phyloP scores from a whole-genome alignment of 2,329 filamentous ascomycete genomes.

The Fusarium sp. region DNA sequence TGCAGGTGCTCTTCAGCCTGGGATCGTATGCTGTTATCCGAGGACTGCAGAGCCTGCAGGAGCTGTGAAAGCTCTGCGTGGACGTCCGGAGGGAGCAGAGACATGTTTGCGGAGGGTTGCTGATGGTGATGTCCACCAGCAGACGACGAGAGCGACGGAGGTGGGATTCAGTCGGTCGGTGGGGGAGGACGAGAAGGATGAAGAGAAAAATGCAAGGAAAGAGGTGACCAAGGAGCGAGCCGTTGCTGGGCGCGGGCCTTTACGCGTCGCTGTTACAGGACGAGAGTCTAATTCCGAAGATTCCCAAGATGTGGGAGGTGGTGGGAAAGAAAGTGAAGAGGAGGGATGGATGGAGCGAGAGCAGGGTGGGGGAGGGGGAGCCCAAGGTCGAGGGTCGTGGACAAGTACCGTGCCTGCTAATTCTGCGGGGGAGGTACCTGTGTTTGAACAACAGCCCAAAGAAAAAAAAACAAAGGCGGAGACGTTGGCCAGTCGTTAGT shows the following conservation, averaged over 20 bases:
- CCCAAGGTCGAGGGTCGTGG: conserved; percentile 31
- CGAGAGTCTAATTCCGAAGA: conserved; percentile 38
- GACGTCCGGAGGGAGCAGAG: conserved; percentile 85
- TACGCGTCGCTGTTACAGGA: conserved; percentile 29
- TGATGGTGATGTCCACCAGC: conserved; percentile 48
- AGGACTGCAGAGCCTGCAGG: conserved; percentile 86
- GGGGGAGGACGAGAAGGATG: conserved; percentile 6
- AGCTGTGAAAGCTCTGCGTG: conserved; percentile 88
- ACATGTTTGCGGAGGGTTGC: conserved; percentile 68
- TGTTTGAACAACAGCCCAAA: conserved; percentile 24
- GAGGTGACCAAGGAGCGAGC: conserved; percentile 35
- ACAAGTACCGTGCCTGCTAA: conserved; percentile 17
- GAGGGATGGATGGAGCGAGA: conserved; percentile 42
- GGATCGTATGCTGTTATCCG: conserved; percentile 87
- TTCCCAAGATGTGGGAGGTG: conserved; percentile 41
- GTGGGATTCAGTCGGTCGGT: conserved; percentile 24
- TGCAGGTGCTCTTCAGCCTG: conserved; percentile 92
- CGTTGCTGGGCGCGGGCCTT: conserved; percentile 36
- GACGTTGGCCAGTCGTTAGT: conserved; percentile 28
- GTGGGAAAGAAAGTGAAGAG: conserved; percentile 40
- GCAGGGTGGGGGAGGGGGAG: conserved; percentile 45
- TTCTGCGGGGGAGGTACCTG: conserved; percentile 27
- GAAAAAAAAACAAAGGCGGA: conserved; percentile 37
- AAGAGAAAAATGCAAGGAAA: conserved; percentile 1
- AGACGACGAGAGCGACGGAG: conserved; percentile 36